Conservation (phyloP, 2,329 filamentous ascomycete species). For the Talaromyces rugulosus region DNA sequence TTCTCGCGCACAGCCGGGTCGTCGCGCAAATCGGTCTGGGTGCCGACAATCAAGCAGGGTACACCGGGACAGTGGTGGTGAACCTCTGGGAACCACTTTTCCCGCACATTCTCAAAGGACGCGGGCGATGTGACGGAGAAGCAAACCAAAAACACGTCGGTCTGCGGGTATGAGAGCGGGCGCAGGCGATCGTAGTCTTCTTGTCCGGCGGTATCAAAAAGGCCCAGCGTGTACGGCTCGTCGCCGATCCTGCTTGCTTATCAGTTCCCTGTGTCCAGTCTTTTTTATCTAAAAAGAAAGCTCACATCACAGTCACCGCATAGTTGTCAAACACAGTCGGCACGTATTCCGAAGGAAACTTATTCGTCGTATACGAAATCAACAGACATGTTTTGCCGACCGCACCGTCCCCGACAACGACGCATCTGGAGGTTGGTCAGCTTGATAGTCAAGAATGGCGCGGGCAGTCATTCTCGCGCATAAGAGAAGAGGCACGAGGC, state of each 20-base stretch:
- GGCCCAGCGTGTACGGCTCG: slow-evolving; percentile 92
- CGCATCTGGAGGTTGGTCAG: slow-evolving; percentile 62
- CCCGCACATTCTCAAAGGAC: slow-evolving; percentile 97
- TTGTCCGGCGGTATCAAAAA: slow-evolving; percentile 98
- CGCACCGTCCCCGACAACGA: slow-evolving; percentile 98
- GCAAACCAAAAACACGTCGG: slow-evolving; percentile 97
- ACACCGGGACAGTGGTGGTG: slow-evolving; percentile 98
- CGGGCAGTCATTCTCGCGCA: not conserved
- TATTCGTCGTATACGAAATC: slow-evolving; percentile 99
- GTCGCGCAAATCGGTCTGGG: slow-evolving; percentile 92
- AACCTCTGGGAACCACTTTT: slow-evolving; percentile 99
- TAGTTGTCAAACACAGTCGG: slow-evolving; percentile 99
- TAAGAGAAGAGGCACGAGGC: not conserved
- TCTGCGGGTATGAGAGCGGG: slow-evolving; percentile 95
- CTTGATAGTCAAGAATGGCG: not conserved
- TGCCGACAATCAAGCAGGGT: slow-evolving; percentile 95
- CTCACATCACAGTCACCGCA: slow-evolving; percentile 98
- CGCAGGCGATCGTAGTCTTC: slow-evolving; percentile 98
- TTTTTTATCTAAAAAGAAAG: slow-evolving; percentile 27
- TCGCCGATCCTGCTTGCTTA: slow-evolving; percentile 77
- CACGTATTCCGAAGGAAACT: slow-evolving; percentile 99
- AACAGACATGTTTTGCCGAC: slow-evolving; percentile 98
- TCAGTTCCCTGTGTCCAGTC: slow-evolving; percentile 14
- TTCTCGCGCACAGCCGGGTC: slow-evolving; percentile 85
- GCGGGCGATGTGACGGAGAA: slow-evolving; percentile 97